Conservation (phyloP, 768 basidiomycete species). For the Mycena leptocephala region DNA sequence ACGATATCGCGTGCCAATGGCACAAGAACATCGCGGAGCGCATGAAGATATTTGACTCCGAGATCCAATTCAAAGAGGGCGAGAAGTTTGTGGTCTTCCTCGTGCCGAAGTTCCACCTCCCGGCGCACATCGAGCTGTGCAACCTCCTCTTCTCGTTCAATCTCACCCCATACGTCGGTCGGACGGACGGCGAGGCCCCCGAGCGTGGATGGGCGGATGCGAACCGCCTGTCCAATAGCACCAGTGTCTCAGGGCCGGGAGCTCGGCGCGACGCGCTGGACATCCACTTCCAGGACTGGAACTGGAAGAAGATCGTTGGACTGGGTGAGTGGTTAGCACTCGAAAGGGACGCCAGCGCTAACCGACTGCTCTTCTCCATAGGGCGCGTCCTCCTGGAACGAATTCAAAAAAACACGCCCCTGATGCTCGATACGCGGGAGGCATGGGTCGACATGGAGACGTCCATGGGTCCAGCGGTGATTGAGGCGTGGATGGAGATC, state of each 20-base stretch:
- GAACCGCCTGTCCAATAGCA: constrained; percentile 51
- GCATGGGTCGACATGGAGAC: not conserved
- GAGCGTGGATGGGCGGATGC: constrained; percentile 50
- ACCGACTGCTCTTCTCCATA: too few relatives aligned
- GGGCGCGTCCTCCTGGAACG: not conserved
- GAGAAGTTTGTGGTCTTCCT: constrained; percentile 3
- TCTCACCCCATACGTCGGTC: constrained; percentile 34
- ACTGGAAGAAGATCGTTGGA: constrained; percentile 2
- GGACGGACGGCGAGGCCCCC: constrained; percentile 50
- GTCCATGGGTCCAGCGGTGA: constrained; percentile 42
- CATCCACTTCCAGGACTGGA: constrained; percentile 12
- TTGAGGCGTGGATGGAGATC: constrained; percentile 7
- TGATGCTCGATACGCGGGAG: not conserved
- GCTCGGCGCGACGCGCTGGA: constrained; percentile 1
- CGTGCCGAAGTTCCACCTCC: constrained; percentile 52
- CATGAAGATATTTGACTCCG: constrained; percentile 37
- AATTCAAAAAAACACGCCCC: not conserved
- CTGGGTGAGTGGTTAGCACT: not conserved
- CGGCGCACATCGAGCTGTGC: constrained; percentile 43
- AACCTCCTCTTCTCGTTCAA: constrained; percentile 49
- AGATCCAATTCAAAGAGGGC: constrained; percentile 2
- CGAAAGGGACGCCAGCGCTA: too few relatives aligned
- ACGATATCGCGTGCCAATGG: constrained; percentile 45
- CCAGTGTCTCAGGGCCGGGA: constrained; percentile 53
- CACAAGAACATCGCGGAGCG: constrained; percentile 33